Evolutionary conservation across 2,329 filamentous ascomycete species (phyloP).

Genomic region (Monilinia aucupariae): DNA sequence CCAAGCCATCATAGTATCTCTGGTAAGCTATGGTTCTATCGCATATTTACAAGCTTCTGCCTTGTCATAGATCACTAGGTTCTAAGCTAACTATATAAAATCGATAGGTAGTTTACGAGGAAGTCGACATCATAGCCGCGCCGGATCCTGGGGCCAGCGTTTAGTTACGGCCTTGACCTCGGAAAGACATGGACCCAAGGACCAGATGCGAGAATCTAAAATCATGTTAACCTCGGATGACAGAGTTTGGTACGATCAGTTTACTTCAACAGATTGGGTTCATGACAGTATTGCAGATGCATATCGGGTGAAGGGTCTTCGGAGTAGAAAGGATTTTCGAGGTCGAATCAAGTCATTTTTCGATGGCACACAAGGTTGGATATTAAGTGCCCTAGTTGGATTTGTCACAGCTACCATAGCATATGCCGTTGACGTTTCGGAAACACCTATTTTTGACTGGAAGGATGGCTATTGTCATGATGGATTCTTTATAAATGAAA

Average conservation of each 20-base stretch:
- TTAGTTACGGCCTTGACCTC: conserved; percentile 54
- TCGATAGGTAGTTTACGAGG: conserved; percentile 32
- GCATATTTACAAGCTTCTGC: neutral
- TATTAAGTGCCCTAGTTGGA: conserved; percentile 85
- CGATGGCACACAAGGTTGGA: conserved; percentile 89
- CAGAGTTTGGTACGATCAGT: conserved; percentile 97
- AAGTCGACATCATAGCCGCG: conserved; percentile 43
- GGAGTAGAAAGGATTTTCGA: conserved; percentile 74
- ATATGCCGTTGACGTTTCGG: conserved; percentile 83
- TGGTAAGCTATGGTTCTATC: conserved; percentile 20
- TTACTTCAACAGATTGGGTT: conserved; percentile 96
- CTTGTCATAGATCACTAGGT: neutral
- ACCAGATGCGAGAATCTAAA: conserved; percentile 54
- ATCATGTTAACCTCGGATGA: conserved; percentile 68
- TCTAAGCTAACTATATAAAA: neutral
- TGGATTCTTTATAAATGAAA: conserved; percentile 69
- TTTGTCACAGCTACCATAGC: conserved; percentile 78
- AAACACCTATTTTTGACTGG: conserved; percentile 79
- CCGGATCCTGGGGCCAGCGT: conserved; percentile 55
- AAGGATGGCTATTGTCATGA: conserved; percentile 80
- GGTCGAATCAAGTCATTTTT: conserved; percentile 73
- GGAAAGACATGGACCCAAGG: conserved; percentile 44
- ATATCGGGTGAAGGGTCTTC: conserved; percentile 77
- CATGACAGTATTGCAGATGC: conserved; percentile 95
- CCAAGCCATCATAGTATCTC: conserved; percentile 29